Conservation (phyloP, 1,139 yeast species). For the Blastobotrys serpentis region DNA sequence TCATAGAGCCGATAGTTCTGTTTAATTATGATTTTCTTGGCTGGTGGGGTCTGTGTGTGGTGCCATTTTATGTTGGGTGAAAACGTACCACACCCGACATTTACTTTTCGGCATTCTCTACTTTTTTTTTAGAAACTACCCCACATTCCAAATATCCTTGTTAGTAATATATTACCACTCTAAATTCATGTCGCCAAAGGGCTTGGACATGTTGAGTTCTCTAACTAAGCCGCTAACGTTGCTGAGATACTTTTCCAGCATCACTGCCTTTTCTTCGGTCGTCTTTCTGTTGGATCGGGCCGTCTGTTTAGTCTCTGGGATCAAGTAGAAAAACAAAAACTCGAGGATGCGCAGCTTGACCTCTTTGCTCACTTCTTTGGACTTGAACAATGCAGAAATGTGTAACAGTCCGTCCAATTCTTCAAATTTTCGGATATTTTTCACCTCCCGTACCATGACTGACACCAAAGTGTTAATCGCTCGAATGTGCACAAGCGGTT, state of each 20-base stretch:
- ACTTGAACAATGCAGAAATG: conserved; percentile 48
- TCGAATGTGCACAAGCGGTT: conserved; percentile 42
- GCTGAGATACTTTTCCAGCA: conserved; percentile 49
- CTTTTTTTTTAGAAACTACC: too few relatives aligned
- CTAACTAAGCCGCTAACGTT: conserved; percentile 48
- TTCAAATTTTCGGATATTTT: conserved; percentile 62
- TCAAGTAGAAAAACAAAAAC: conserved; percentile 66
- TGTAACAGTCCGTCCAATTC: conserved; percentile 54
- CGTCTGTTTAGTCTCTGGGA: conserved; percentile 53
- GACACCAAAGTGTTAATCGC: conserved; percentile 60
- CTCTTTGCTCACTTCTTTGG: conserved; percentile 38
- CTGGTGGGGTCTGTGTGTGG: too few relatives aligned
- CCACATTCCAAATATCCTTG: too few relatives aligned
- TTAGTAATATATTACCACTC: conserved; percentile 44
- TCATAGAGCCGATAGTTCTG: too few relatives aligned
- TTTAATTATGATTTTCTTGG: too few relatives aligned
- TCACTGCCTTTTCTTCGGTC: conserved; percentile 53
- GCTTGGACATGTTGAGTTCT: conserved; percentile 46
- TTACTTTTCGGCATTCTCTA: too few relatives aligned
- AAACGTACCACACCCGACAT: too few relatives aligned
- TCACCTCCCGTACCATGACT: conserved; percentile 56
- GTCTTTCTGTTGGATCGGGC: conserved; percentile 37
- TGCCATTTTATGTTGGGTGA: too few relatives aligned
- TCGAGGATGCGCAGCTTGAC: conserved; percentile 62
- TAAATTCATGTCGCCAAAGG: conserved; percentile 49